Conservation (phyloP, 495 filamentous ascomycete species). For the Glarea lozoyensis region DNA sequence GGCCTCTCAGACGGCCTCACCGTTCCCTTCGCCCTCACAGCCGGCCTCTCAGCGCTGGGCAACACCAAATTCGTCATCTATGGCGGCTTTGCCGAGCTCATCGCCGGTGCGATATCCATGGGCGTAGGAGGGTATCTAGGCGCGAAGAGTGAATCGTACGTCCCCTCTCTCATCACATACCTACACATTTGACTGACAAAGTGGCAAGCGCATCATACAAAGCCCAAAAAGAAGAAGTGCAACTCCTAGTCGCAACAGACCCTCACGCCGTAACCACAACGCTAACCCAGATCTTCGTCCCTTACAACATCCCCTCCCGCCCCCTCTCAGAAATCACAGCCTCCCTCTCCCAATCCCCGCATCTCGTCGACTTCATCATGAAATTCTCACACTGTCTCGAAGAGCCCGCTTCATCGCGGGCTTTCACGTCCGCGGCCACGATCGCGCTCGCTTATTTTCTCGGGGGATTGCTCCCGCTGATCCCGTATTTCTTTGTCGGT, state of each 20-base stretch:
- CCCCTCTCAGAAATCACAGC: conserved; percentile 35
- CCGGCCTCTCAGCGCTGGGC: conserved; percentile 52
- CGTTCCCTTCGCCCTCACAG: conserved; percentile 57
- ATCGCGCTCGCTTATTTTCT: conserved; percentile 65
- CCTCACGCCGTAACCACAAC: conserved; percentile 15
- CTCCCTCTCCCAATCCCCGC: conserved; percentile 38
- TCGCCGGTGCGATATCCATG: conserved; percentile 62
- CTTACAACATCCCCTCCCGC: conserved; percentile 41
- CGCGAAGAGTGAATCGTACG: conserved; percentile 59
- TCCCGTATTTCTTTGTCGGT: conserved; percentile 70
- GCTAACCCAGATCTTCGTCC: conserved; percentile 42
- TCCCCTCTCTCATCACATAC: conserved; percentile 1
- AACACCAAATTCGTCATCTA: conserved; percentile 57
- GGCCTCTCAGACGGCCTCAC: conserved; percentile 58
- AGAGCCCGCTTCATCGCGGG: conserved; percentile 40
- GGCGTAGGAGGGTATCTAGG: conserved; percentile 63
- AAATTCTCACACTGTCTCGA: conserved; percentile 47
- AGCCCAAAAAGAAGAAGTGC: conserved; percentile 16
- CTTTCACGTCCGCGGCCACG: conserved; percentile 51
- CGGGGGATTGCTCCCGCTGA: conserved; percentile 60
- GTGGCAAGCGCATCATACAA: conserved; percentile 17
- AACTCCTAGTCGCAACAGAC: conserved; percentile 16
- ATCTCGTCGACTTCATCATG: conserved; percentile 46
- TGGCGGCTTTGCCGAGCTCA: conserved; percentile 59
- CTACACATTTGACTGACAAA: conserved; percentile 3